Conservation (phyloP, 2,329 filamentous ascomycete species). For the Pestalotiopsis sp. region DNA sequence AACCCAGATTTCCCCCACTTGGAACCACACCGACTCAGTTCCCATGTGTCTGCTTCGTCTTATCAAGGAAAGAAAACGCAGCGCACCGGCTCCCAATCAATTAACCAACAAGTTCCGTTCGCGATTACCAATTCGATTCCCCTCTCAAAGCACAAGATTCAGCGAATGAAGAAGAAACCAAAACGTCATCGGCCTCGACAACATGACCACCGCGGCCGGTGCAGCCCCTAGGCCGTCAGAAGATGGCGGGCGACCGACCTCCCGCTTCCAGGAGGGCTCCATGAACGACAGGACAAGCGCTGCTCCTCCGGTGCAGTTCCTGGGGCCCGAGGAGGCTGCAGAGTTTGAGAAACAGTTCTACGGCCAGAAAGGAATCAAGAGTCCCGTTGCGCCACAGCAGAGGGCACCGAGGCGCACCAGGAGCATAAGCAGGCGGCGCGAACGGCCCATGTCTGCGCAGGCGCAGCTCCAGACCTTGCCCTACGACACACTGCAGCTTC, state of each 20-base stretch:
- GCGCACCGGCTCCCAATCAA: neutral
- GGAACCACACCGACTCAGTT: neutral
- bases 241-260: slow-evolving; percentile 14
- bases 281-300: slow-evolving; percentile 82
- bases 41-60: neutral
- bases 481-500: slow-evolving; percentile 11
- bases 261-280: slow-evolving; percentile 74
- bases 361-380: slow-evolving; percentile 5
- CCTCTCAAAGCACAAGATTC: neutral
- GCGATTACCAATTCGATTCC: neutral
- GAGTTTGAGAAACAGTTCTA: slow-evolving; percentile 33
- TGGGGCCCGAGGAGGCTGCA: slow-evolving; percentile 40
- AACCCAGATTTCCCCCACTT: neutral
- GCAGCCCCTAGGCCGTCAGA: slow-evolving; percentile 29
- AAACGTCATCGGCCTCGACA: neutral
- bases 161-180: neutral
- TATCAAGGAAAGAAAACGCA: too few relatives aligned
- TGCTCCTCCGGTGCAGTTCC: slow-evolving; percentile 69
- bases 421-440: slow-evolving; percentile 5
- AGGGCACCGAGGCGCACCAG: neutral
- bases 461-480: slow-evolving; percentile 17
- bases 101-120: neutral
- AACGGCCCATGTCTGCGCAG: slow-evolving; percentile 22
- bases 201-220: slow-evolving; percentile 19
- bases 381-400: neutral